phyloP scores from a whole-genome alignment of 768 basidiomycete genomes.

The Russula vinacea region DNA sequence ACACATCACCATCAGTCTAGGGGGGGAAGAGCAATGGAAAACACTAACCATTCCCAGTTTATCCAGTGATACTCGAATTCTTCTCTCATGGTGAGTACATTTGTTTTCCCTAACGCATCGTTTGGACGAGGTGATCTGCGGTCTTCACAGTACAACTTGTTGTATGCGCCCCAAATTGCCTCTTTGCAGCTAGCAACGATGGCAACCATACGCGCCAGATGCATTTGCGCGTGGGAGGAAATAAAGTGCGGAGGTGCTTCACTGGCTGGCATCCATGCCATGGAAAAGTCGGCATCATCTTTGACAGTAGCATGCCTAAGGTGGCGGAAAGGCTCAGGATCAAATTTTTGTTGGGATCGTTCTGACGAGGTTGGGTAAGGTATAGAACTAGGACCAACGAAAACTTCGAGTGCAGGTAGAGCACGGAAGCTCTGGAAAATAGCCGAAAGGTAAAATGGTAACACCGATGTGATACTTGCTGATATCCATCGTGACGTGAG shows the following conservation, averaged over 20 bases:
- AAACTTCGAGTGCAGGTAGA: constrained; percentile 26
- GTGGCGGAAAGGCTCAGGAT: constrained; percentile 27
- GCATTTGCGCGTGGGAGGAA: constrained; percentile 56
- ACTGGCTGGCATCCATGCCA: constrained; percentile 13
- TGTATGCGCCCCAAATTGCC: constrained; percentile 64
- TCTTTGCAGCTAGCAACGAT: constrained; percentile 64
- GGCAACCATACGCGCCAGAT: constrained; percentile 57
- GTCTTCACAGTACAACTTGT: constrained; percentile 42
- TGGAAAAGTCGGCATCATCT: constrained; percentile 12
- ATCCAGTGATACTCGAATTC: constrained; percentile 66
- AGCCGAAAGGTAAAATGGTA: constrained; percentile 28
- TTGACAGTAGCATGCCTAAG: constrained; percentile 24
- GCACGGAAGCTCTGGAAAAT: constrained; percentile 27
- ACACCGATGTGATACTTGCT: constrained; percentile 24
- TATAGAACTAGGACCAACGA: constrained; percentile 9
- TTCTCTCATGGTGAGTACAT: constrained; percentile 44
- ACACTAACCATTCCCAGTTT: constrained; percentile 61
- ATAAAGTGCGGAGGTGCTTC: constrained; percentile 36
- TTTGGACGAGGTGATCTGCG: constrained; percentile 38
- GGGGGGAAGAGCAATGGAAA: not conserved
- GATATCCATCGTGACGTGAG: constrained; percentile 26
- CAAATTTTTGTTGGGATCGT: constrained; percentile 13
- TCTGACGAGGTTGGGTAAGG: not conserved
- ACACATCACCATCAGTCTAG: constrained; percentile 1
- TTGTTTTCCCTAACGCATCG: constrained; percentile 9